Conservation (phyloP, 129 eudicot species). For the Dittrichia graveolens region DNA sequence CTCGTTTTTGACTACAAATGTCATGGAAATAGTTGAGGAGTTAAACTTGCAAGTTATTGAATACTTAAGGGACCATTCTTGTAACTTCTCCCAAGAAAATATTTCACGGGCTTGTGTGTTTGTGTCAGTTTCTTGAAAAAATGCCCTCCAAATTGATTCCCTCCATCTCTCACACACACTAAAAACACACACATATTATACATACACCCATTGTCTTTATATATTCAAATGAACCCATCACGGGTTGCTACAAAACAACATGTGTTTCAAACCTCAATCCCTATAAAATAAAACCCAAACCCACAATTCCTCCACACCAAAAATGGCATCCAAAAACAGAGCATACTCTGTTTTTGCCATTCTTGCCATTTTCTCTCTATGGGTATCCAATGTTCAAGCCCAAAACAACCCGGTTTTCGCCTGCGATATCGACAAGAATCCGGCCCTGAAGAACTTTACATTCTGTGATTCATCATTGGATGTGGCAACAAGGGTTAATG, state of each 20-base stretch:
- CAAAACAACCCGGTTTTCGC: conserved; percentile 66
- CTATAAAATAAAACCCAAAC: conserved; percentile 41
- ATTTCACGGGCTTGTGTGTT: conserved; percentile 34
- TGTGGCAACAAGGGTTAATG: conserved; percentile 60
- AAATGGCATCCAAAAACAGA: conserved; percentile 60
- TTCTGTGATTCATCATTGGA: conserved; percentile 62
- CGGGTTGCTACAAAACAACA: conserved; percentile 60
- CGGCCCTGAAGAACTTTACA: conserved; percentile 40
- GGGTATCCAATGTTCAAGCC: conserved; percentile 28
- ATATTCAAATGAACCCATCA: conserved; percentile 40
- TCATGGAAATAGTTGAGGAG: background rate
- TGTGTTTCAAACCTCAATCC: conserved; percentile 29
- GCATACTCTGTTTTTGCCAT: conserved; percentile 53
- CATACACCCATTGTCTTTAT: conserved; percentile 16
- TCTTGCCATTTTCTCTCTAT: conserved; percentile 20
- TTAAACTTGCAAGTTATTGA: background rate
- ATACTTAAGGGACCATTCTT: conserved; percentile 18
- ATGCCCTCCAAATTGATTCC: conserved; percentile 36
- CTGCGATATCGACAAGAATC: conserved; percentile 56
- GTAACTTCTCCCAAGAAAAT: conserved; percentile 20
- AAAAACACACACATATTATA: conserved; percentile 17
- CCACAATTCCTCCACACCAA: conserved; percentile 12
- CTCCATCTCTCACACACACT: conserved; percentile 31
- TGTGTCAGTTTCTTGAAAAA: conserved; percentile 29
- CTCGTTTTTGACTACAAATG: too few relatives aligned